Evolutionary conservation across 2,329 filamentous ascomycete species (phyloP).

Genomic region (Blastomyces silverae): DNA sequence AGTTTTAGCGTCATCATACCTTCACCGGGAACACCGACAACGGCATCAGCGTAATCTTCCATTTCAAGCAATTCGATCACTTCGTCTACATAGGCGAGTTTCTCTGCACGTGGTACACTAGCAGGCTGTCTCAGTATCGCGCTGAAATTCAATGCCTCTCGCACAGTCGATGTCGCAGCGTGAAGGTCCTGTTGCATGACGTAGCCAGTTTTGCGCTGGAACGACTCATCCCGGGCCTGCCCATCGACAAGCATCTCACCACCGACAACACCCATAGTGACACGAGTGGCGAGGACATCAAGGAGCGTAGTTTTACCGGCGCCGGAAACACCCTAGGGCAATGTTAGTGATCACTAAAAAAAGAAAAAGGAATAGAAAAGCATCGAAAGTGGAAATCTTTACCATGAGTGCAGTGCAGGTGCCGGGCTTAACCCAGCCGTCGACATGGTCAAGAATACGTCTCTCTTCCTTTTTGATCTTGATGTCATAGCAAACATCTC

Average conservation of each 20-base stretch:
- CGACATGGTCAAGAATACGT: slow-evolving; percentile 74
- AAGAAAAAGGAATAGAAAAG: too few relatives aligned
- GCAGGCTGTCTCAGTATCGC: slow-evolving; percentile 78
- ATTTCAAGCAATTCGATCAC: slow-evolving; percentile 88
- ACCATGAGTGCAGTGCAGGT: slow-evolving; percentile 83
- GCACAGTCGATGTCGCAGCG: slow-evolving; percentile 67
- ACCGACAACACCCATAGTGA: slow-evolving; percentile 78
- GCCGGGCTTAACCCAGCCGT: slow-evolving; percentile 90
- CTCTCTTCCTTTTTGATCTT: slow-evolving; percentile 69
- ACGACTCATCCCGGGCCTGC: slow-evolving; percentile 61
- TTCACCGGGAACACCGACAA: slow-evolving; percentile 85
- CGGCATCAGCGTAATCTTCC: slow-evolving; percentile 79
- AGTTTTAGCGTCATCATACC: slow-evolving; percentile 40
- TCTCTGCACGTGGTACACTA: slow-evolving; percentile 63
- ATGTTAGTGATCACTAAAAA: neutral
- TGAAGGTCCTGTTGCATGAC: slow-evolving; percentile 56
- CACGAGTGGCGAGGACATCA: slow-evolving; percentile 76
- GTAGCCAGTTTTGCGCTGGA: slow-evolving; percentile 80
- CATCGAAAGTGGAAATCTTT: slow-evolving; percentile 11
- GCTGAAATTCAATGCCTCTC: slow-evolving; percentile 80
- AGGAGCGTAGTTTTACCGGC: slow-evolving; percentile 88
- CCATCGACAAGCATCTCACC: slow-evolving; percentile 81
- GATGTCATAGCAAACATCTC: slow-evolving; percentile 73
- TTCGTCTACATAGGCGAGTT: slow-evolving; percentile 79
- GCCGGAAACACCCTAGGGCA: slow-evolving; percentile 61